These are phyloP conservation scores for Malus orientalis DNA, from an alignment of 306 rosid species.

Conservation along the genomic window DNA sequence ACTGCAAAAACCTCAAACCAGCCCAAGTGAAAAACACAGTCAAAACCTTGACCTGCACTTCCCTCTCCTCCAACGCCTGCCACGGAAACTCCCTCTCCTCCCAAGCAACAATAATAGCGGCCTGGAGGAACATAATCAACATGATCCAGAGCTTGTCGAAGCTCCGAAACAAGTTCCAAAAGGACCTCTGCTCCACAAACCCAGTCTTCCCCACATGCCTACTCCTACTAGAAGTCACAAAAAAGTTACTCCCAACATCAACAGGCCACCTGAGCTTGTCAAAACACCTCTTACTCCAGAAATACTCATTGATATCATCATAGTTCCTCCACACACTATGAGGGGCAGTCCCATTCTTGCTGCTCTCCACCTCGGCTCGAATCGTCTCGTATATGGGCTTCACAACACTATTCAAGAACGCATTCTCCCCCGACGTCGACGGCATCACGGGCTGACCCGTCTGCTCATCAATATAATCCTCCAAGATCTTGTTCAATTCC, in stretches of 20 bases:
- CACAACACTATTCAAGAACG: conserved; percentile 56
- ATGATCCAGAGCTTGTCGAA: conserved; percentile 87
- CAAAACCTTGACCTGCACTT: conserved; percentile 57
- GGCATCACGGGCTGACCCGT: conserved; percentile 89
- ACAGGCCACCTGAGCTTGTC: conserved; percentile 89
- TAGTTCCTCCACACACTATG: conserved; percentile 90
- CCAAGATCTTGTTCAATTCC: conserved; percentile 71
- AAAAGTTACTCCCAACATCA: conserved; percentile 66
- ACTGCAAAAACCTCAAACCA: conserved; percentile 67
- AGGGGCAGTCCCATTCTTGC: conserved; percentile 76
- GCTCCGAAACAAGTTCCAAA: conserved; percentile 81
- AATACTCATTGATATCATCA: conserved; percentile 88
- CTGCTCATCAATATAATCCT: conserved; percentile 77
- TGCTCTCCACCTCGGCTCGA: conserved; percentile 61
- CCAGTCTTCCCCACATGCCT: conserved; percentile 92
- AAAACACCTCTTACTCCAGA: conserved; percentile 86
- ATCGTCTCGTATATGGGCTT: conserved; percentile 83
- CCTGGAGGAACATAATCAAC: conserved; percentile 76
- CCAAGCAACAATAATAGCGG: conserved; percentile 87
- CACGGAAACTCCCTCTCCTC: conserved; percentile 51
- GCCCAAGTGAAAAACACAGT: conserved; percentile 84
- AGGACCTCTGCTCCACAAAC: conserved; percentile 93
- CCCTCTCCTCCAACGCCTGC: conserved; percentile 47
- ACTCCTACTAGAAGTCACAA: conserved; percentile 41
- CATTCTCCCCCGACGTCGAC: conserved; percentile 68